Conservation (phyloP, 2,329 filamentous ascomycete species). For the Lachnellula willkommii region DNA sequence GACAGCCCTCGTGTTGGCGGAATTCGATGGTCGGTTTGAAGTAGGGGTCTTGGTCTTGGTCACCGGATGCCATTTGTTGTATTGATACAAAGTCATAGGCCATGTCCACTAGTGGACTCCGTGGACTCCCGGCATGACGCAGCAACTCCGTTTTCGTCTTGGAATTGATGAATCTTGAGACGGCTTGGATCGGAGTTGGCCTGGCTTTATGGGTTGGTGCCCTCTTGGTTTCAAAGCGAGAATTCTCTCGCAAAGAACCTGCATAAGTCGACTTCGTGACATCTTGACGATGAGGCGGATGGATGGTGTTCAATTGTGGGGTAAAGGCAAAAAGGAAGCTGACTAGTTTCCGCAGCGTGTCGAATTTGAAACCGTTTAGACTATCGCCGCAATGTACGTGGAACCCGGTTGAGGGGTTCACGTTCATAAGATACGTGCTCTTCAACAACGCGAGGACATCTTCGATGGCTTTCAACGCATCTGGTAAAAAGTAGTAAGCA, state of each 20-base stretch:
- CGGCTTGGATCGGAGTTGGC: neutral
- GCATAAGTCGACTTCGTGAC: neutral
- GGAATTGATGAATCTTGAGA: neutral
- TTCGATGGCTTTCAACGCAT: constrained; percentile 4
- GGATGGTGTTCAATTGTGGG: constrained; percentile 25
- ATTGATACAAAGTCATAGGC: neutral
- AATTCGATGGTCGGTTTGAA: constrained; percentile 24
- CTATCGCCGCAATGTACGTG: constrained; percentile 33
- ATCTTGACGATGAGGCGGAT: constrained; percentile 10
- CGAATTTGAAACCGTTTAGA: constrained; percentile 16
- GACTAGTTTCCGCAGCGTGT: constrained; percentile 26
- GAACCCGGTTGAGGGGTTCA: constrained; percentile 24
- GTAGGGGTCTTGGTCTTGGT: neutral
- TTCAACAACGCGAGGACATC: constrained; percentile 13
- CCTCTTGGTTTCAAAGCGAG: neutral
- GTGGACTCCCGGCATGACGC: neutral
- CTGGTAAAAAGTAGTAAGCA: constrained; percentile 6
- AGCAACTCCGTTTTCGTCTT: neutral
- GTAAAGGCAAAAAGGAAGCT: constrained; percentile 28
- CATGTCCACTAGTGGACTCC: neutral
- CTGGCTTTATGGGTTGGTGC: neutral
- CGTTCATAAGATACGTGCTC: constrained; percentile 14
- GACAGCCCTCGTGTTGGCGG: constrained; percentile 21
- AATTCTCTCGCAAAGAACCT: constrained; percentile 1
- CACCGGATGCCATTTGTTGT: neutral